Percentiles rank a stretch among this genome's conserved stretches.
These are phyloP conservation scores for Solanum neorickii DNA, from an alignment of 257 asterid genomes.

Conservation along the genomic window DNA sequence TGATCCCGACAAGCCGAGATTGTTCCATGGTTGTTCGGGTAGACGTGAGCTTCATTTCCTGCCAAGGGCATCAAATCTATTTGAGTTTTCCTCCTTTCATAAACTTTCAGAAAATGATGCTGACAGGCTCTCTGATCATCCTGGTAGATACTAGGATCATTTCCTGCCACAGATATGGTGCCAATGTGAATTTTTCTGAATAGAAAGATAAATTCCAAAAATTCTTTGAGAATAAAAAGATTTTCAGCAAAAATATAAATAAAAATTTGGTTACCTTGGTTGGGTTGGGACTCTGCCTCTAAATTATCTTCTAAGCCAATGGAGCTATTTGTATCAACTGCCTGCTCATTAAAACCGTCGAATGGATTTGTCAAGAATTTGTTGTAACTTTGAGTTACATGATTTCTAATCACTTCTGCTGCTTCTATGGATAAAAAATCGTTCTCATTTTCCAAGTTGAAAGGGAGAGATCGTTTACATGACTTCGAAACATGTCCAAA, in stretches of 20 bases:
- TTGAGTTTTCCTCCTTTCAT: background rate
- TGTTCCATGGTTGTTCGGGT: background rate
- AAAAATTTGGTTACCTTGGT: background rate
- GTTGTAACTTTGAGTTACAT: background rate
- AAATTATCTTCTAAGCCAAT: background rate
- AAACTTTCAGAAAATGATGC: background rate
- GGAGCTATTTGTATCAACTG: background rate
- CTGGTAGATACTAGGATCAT: background rate
- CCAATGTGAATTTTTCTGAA: background rate
- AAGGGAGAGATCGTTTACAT: slow-evolving; percentile 12
- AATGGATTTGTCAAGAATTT: background rate
- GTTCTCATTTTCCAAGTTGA: background rate
- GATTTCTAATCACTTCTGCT: background rate
- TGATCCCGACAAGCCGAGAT: background rate
- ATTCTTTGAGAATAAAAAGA: background rate
- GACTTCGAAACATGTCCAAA: background rate
- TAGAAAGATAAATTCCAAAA: background rate
- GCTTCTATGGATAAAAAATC: background rate
- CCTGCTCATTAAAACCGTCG: background rate
- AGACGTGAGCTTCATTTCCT: background rate
- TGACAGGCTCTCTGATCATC: background rate
- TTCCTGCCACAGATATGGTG: background rate
- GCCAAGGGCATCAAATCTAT: background rate
- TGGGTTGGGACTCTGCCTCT: background rate
- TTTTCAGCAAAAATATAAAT: background rate